These are phyloP conservation scores for Planoprotostelium fungivorum DNA, from an alignment of 78 protist genomes.

Conservation along the genomic window DNA sequence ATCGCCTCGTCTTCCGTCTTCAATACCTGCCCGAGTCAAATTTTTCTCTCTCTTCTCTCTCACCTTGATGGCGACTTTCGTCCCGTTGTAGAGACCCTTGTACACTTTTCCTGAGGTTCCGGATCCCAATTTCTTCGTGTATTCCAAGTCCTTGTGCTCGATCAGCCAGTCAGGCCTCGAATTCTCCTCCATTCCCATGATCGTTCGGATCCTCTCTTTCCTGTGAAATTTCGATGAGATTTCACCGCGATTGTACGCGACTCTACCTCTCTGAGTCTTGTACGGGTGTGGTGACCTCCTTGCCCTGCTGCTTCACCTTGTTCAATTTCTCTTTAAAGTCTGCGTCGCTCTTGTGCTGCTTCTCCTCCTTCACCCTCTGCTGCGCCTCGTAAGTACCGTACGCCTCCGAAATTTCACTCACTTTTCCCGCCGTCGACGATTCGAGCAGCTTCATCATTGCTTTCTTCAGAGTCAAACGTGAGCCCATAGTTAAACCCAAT, in stretches of 20 bases:
- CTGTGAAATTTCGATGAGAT: not conserved
- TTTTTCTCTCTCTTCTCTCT: not conserved
- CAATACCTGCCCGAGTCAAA: not conserved
- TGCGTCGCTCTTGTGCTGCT: no score
- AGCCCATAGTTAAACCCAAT: not conserved
- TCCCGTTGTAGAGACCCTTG: slow-evolving; percentile 58
- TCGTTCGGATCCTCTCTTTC: not conserved
- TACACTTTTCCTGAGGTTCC: slow-evolving; percentile 57
- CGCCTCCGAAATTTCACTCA: no score
- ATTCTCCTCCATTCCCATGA: not conserved
- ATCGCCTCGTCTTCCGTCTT: slow-evolving; percentile 39
- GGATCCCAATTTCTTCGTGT: slow-evolving; percentile 54
- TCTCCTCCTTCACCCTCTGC: no score
- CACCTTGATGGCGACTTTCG: slow-evolving; percentile 58
- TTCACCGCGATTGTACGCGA: no score
- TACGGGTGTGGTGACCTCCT: not conserved
- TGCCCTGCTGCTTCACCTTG: not conserved
- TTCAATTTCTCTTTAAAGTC: not conserved
- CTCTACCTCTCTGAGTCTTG: not conserved
- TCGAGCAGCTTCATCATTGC: not conserved
- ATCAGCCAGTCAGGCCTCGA: slow-evolving; percentile 24
- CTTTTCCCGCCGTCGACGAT: no score
- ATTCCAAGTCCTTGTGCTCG: slow-evolving; percentile 33
- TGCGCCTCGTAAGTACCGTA: no score
- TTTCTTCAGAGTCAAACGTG: not conserved